Base-by-base conservation (phyloP, 73 alveolate genomes). In the Paramecium pentaurelia region DNA sequence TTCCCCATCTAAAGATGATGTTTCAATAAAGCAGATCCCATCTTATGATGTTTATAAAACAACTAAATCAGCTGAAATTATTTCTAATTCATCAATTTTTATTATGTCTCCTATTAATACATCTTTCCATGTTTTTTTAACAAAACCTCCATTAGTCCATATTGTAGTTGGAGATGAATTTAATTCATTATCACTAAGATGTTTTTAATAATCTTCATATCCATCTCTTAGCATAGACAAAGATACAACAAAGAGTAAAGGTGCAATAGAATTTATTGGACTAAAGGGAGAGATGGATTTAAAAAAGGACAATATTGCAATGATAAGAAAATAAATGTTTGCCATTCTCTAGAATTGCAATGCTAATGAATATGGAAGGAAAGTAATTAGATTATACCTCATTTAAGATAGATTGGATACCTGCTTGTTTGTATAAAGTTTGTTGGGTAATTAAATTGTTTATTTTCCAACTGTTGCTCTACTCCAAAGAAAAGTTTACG, bases 1-100 rank as follows among this genome's bases (percentile, higher is more conserved):
- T 95, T 99, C 99, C 1, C 99, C 99, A 95, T 99, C 99, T 59
- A 98, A 95, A 71, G 97, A 88, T 1, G 98, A 96, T 27, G 99
- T 98, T 94, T 98, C 98, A 45, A 97, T 96, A 92, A 93, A 97
- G 86, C 99, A 93, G 1, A 95, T 93, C 11, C 99, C 99, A 8
- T 96, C 99, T 38, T 95, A 94, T 20, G 94, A 91, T 22, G 97
- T 93, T 28, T 97, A 83, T 14, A 98, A 86, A 18, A 98, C 92
- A 8, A 97, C 92, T 90, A 98, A 71, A 94, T 98, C 99, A 14
- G 99, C 98, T 6, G 99, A 98, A 70, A 98, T 96, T 86, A 87
- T 94, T 77, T 96, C 98, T 70, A 95, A 93, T 80, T 98, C 99
- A 77, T 94, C 89, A 28, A 97, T 88, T 58, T 95, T 75, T 7